These are phyloP conservation scores for Mallotus repandus DNA, from an alignment of 441 rosid species.

Conservation along the genomic window DNA sequence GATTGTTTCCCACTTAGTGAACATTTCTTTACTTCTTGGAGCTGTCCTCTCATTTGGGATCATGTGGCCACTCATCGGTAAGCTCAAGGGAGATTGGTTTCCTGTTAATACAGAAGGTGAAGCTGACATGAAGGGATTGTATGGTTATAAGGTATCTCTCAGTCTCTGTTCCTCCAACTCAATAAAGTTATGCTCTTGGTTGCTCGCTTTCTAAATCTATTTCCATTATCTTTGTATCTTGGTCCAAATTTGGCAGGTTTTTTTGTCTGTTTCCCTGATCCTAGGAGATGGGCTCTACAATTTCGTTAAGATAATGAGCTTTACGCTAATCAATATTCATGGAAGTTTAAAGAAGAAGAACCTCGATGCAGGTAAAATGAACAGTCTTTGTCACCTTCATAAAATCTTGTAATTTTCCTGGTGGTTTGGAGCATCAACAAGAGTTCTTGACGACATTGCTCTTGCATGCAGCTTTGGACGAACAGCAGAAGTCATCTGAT, in stretches of 20 bases:
- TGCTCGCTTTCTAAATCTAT: neutral
- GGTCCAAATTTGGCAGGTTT: conserved; percentile 42
- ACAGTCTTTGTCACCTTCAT: too few relatives aligned
- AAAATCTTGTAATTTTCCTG: neutral
- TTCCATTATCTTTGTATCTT: neutral
- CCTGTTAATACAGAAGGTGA: conserved; percentile 42
- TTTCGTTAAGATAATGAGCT: conserved; percentile 63
- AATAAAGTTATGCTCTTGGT: too few relatives aligned
- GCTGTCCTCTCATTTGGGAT: conserved; percentile 80
- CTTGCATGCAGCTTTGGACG: conserved; percentile 22
- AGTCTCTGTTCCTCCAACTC: neutral
- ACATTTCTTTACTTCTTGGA: conserved; percentile 80
- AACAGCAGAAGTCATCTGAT: conserved; percentile 18
- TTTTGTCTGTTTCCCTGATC: conserved; percentile 76
- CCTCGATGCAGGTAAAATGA: conserved; percentile 33
- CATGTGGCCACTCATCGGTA: conserved; percentile 82
- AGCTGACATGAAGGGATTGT: conserved; percentile 76
- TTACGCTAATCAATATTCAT: conserved; percentile 48
- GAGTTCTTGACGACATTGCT: neutral
- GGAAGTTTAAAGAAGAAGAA: conserved; percentile 44
- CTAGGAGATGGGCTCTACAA: conserved; percentile 94
- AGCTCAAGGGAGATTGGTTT: conserved; percentile 80
- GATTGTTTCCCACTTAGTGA: conserved; percentile 86
- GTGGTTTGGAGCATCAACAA: neutral
- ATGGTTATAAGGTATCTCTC: conserved; percentile 75